Percentiles rank a stretch among this genome's conserved stretches.
These are phyloP conservation scores for Ceratocystis destructans DNA, from an alignment of 2,329 filamentous ascomycete species.

Conservation along the genomic window DNA sequence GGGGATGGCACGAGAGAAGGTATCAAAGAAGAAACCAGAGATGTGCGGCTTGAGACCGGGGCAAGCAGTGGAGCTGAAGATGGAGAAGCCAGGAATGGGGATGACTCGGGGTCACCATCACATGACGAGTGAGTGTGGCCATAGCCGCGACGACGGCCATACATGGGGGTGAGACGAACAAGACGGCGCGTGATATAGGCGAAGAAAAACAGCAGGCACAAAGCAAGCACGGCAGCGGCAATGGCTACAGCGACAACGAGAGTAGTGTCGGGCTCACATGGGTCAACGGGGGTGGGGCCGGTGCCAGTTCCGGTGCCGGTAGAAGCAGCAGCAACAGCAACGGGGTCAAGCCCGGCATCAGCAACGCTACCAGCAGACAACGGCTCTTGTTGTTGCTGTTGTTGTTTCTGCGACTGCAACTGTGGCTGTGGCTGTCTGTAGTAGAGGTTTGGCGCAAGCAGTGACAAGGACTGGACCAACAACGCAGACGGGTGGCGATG, in stretches of 20 bases:
- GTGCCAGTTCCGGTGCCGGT: neutral
- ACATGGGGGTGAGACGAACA: neutral
- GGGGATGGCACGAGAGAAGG: neutral
- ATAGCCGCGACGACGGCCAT: neutral
- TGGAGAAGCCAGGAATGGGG: neutral
- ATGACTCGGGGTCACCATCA: neutral
- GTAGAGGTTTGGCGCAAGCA: neutral
- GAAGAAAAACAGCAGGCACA: neutral
- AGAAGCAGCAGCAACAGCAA: neutral
- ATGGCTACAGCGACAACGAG: slow-evolving; percentile 2
- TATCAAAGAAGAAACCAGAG: neutral
- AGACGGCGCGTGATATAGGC: neutral
- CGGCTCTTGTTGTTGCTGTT: neutral
- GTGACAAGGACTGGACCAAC: neutral
- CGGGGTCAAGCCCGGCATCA: neutral
- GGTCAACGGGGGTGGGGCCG: neutral
- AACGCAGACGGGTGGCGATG: neutral
- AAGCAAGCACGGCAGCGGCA: neutral
- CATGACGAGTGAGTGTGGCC: neutral
- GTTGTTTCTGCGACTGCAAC: neutral
- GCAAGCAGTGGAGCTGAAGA: neutral
- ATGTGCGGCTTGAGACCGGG: neutral
- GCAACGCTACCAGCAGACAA: neutral
- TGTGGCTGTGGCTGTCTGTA: neutral
- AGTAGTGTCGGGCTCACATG: neutral